These are phyloP conservation scores for Colletotrichum camelliae DNA, from an alignment of 2,329 filamentous ascomycete genomes.

Conservation along the genomic window DNA sequence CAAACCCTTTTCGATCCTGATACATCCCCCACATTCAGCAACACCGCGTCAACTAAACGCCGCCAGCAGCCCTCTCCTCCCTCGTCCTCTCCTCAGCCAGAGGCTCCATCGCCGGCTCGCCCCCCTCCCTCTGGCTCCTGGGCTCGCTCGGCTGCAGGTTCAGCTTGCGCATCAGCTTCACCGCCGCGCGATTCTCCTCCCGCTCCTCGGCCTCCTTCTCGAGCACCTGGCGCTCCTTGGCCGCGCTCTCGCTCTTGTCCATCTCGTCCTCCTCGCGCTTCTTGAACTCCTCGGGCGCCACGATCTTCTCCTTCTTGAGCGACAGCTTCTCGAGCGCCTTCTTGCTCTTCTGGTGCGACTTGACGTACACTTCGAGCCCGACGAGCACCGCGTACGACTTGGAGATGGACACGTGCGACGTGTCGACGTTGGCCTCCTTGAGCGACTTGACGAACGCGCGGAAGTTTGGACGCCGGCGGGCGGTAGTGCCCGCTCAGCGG, in stretches of 20 bases:
- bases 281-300: slow-evolving; percentile 65
- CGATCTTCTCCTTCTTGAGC: slow-evolving; percentile 61
- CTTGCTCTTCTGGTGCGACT: slow-evolving; percentile 71
- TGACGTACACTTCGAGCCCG: slow-evolving; percentile 81
- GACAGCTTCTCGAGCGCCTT: slow-evolving; percentile 53
- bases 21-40: neutral
- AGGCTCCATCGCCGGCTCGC: neutral
- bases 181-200: slow-evolving; percentile 27
- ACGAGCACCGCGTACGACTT: slow-evolving; percentile 83
- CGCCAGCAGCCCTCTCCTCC: neutral
- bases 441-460: slow-evolving; percentile 79
- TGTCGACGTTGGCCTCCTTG: slow-evolving; percentile 76
- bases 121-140: slow-evolving; percentile 27
- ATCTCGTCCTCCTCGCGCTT: slow-evolving; percentile 62
- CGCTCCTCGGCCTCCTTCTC: slow-evolving; percentile 48
- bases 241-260: slow-evolving; percentile 66
- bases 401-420: slow-evolving; percentile 78
- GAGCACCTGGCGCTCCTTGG: slow-evolving; percentile 51
- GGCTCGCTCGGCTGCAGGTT: slow-evolving; percentile 34
- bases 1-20: neutral
- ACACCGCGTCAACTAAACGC: neutral
- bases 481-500: slow-evolving; percentile 83
- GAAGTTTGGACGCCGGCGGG: slow-evolving; percentile 84
- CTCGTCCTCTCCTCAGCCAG: slow-evolving; percentile 11
- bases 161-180: slow-evolving; percentile 46